Evolutionary conservation across 371 early-diverging fungal genomes (phyloP).

Genomic region (Mortierella sp.): DNA sequence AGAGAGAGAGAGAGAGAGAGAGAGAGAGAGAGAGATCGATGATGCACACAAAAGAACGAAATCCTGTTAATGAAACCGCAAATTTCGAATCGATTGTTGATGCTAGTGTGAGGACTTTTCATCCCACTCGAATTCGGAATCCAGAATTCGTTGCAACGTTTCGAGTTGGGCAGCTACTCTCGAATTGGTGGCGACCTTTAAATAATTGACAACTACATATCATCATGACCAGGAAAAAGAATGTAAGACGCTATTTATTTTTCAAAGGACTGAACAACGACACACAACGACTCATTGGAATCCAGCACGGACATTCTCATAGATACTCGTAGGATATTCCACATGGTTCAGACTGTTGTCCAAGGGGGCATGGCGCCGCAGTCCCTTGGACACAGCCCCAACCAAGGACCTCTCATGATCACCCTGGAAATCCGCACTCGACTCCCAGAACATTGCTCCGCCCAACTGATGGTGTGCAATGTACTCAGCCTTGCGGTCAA

Average conservation of each 20-base stretch:
- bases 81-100: background rate
- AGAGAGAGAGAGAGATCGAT: too few species aligned
- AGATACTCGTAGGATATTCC: constrained; percentile 65
- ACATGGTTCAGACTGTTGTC: constrained; percentile 65
- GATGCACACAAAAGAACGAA: background rate
- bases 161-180: background rate
- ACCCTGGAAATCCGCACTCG: constrained; percentile 72
- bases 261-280: background rate
- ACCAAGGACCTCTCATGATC: constrained; percentile 65
- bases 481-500: constrained; percentile 83
- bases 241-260: background rate
- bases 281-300: constrained; percentile 32
- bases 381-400: constrained; percentile 46
- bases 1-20: too few species aligned
- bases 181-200: background rate
- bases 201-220: background rate
- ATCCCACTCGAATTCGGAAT: background rate
- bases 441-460: constrained; percentile 92
- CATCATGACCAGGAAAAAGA: background rate
- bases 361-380: constrained; percentile 52
- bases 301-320: constrained; percentile 65
- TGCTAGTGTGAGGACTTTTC: background rate
- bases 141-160: background rate
- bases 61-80: background rate
- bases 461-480: constrained; percentile 74